Base-by-base conservation (phyloP, 441 rosid genomes). In the Dalechampia spathulata region DNA sequence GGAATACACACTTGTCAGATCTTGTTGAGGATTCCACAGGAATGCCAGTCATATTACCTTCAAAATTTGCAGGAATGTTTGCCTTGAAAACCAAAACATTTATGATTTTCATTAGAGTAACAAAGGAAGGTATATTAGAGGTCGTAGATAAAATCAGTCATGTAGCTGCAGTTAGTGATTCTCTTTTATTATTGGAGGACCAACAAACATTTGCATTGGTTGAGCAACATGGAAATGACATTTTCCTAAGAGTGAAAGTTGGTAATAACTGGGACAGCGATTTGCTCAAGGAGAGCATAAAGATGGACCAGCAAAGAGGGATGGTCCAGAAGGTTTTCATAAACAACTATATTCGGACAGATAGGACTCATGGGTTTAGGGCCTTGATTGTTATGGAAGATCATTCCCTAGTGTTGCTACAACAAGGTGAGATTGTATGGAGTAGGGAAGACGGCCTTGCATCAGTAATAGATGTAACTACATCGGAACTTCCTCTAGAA, bases 351-450 rank as follows among this genome's bases (percentile, higher is more conserved):
- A 61, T 86, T 65, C 73, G 82, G 75, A 88, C 97, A 17, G 99
- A 94, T 68, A 88, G 79, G 70, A 80, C 95, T 57, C 67, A 94
- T 73, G 99, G 99, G 41, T 94, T 87, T 68, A 83, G 99, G 83
- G 97, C 83, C 28, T 83, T 90, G 75, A 77, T 90, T 64, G 87
- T 90, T 61, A 86, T 94, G 99, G 99, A 94, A 80, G 98, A 94
- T 78, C 98, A 90, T 77, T 90, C 99, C 34, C 78, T 94, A 43
- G 73, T 86, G 67, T 75, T 94, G 70, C 70, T 90, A 61, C 98
- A 94, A 66, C 99, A 94, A 73, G 96, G 98, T 49, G 86, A 65
- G 70, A 75, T 84, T 66, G 99, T 94, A 55, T 94, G 99, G 99
- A 78, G 78, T 54, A 86, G 99, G 73, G 98, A 94, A 80, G 99